Conservation (phyloP, 2,329 filamentous ascomycete species). For the Myriosclerotinia scirpicola region DNA sequence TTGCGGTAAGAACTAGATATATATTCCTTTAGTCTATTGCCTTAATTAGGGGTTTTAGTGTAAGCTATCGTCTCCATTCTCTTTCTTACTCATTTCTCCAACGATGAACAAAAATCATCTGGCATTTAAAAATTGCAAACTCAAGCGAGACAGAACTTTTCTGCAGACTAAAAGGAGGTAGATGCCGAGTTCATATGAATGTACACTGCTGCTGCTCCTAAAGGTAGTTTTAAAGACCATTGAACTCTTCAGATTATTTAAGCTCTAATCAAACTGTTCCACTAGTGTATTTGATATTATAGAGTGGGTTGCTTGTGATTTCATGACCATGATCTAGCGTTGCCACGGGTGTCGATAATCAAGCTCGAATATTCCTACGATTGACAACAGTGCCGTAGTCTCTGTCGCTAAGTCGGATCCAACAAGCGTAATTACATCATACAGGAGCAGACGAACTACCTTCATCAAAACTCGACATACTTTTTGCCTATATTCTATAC, state of each 20-base stretch:
- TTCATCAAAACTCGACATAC: background rate
- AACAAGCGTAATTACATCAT: background rate
- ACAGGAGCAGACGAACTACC: background rate
- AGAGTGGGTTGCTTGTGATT: background rate
- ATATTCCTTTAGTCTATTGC: no score
- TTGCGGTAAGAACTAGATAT: no score
- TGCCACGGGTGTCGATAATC: background rate
- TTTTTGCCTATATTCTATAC: background rate
- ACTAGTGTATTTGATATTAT: background rate
- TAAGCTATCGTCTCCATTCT: no score
- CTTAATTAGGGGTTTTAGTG: no score
- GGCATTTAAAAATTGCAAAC: background rate
- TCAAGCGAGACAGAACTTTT: background rate
- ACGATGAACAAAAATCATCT: no score
- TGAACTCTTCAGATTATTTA: conserved; percentile 4
- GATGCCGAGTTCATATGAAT: background rate
- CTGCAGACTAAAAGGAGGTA: background rate
- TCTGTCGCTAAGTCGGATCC: background rate
- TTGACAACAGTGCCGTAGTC: background rate
- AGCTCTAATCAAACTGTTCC: background rate
- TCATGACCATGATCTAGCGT: conserved; percentile 5
- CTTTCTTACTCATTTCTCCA: no score
- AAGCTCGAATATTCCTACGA: background rate
- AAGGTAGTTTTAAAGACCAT: background rate
- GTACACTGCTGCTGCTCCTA: background rate